These are phyloP conservation scores for Diphasiastrum complanatum DNA, from an alignment of 83 land plant species.

Conservation along the genomic window DNA sequence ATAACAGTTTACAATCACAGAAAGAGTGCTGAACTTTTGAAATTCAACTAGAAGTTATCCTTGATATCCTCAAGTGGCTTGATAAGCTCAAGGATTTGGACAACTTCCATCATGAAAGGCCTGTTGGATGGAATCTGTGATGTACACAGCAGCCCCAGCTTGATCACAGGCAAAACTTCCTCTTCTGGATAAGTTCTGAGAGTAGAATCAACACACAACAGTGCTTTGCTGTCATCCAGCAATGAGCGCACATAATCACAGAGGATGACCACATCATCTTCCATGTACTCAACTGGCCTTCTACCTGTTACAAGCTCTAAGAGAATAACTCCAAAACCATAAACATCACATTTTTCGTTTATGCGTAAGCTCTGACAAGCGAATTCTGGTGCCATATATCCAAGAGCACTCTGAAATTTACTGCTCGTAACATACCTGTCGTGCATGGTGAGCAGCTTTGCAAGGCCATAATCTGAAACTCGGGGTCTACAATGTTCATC, in stretches of 20 bases:
- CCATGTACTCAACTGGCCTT: constrained; percentile 7
- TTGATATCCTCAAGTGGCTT: constrained; percentile 7
- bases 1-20: no score
- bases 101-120: constrained; percentile 11
- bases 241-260: constrained; percentile 7
- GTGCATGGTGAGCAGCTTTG: constrained; percentile 15
- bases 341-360: constrained; percentile 11
- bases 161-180: constrained; percentile 7
- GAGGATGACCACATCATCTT: constrained; percentile 4
- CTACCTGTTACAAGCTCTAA: constrained; percentile 11
- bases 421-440: constrained; percentile 4
- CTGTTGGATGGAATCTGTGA: constrained; percentile 6
- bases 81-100: constrained; percentile 16
- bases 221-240: neutral
- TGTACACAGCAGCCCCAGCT: constrained; percentile 8
- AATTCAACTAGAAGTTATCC: neutral
- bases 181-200: constrained; percentile 7
- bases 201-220: neutral
- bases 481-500: constrained; percentile 50
- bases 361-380: constrained; percentile 1
- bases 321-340: constrained; percentile 10
- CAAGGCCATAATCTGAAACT: constrained; percentile 70
- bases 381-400: constrained; percentile 11
- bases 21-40: no score
- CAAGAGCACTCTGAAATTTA: constrained; percentile 6